A percentile compares a stretch with the other conserved stretches of the same genome.
Evolutionary conservation across 192 early-diverging fungal genomes (phyloP).

Genomic region (Oehlia diaphana): DNA sequence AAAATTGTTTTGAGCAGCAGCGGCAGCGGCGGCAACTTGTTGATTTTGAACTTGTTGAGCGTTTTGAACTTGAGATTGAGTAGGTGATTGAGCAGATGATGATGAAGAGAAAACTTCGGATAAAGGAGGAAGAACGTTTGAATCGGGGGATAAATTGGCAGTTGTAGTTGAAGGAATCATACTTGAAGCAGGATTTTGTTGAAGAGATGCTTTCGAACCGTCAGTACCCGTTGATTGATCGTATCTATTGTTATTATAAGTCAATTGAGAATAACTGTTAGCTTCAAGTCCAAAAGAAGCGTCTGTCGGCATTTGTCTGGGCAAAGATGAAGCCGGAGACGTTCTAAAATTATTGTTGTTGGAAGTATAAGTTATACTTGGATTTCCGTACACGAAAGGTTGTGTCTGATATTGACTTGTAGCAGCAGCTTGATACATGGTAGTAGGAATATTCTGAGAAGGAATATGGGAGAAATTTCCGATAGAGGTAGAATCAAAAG

Average conservation of each 20-base stretch:
- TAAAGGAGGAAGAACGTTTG: conserved; percentile 19
- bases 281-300: conserved; percentile 7
- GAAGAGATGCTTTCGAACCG: not conserved
- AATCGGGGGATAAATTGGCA: not conserved
- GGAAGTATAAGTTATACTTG: not conserved
- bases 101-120: conserved; percentile 20
- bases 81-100: conserved; percentile 13
- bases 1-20: not conserved
- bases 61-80: conserved; percentile 16
- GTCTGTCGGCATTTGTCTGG: conserved; percentile 8
- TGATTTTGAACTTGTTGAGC: conserved; percentile 15
- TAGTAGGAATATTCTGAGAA: conserved; percentile 10
- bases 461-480: conserved; percentile 20
- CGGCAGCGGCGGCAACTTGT: not conserved
- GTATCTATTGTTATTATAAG: not conserved
- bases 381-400: not conserved
- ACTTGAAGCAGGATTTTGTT: conserved; percentile 7
- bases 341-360: conserved; percentile 1
- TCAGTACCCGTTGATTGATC: not conserved
- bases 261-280: conserved; percentile 3
- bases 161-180: not conserved
- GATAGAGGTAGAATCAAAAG: not conserved
- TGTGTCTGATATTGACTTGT: conserved; percentile 16
- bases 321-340: conserved; percentile 14
- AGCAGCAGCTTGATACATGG: conserved; percentile 26